Conservation (phyloP, 2,329 filamentous ascomycete genomes). For the Colletotrichum costaricense region DNA sequence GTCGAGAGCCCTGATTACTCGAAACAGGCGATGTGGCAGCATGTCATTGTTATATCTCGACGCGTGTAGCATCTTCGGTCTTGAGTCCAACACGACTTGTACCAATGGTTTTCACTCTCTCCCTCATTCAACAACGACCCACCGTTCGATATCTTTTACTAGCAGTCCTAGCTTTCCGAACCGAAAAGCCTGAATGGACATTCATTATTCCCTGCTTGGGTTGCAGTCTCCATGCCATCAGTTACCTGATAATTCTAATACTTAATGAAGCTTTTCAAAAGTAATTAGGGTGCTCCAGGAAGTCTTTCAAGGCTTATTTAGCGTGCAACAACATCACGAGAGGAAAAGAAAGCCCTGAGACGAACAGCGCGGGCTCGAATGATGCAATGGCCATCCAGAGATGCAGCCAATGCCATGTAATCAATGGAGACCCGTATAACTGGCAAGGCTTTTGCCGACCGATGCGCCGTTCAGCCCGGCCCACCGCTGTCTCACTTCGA, state of each 20-base stretch:
- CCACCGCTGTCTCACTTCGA: slow-evolving; percentile 35
- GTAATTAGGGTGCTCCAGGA: background rate
- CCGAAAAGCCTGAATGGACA: background rate
- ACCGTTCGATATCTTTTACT: background rate
- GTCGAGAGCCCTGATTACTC: background rate
- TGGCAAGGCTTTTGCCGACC: slow-evolving; percentile 39
- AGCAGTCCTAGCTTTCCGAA: background rate
- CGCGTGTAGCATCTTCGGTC: background rate
- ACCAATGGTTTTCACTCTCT: background rate
- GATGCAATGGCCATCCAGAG: slow-evolving; percentile 33
- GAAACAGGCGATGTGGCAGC: background rate
- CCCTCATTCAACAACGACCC: background rate
- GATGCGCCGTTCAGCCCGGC: slow-evolving; percentile 37
- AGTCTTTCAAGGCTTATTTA: slow-evolving; percentile 5
- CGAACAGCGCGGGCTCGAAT: slow-evolving; percentile 23
- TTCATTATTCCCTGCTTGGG: background rate
- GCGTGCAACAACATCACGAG: slow-evolving; percentile 3
- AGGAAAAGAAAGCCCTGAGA: slow-evolving; percentile 25
- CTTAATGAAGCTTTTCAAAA: slow-evolving; percentile 8
- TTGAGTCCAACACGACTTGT: background rate
- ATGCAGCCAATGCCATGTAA: slow-evolving; percentile 33
- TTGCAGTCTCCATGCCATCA: slow-evolving; percentile 4
- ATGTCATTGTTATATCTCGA: background rate
- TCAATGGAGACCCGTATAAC: slow-evolving; percentile 28
- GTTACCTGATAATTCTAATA: background rate